Evolutionary conservation across 495 filamentous ascomycete species (phyloP).

Genomic region (Ramalina peruviana): DNA sequence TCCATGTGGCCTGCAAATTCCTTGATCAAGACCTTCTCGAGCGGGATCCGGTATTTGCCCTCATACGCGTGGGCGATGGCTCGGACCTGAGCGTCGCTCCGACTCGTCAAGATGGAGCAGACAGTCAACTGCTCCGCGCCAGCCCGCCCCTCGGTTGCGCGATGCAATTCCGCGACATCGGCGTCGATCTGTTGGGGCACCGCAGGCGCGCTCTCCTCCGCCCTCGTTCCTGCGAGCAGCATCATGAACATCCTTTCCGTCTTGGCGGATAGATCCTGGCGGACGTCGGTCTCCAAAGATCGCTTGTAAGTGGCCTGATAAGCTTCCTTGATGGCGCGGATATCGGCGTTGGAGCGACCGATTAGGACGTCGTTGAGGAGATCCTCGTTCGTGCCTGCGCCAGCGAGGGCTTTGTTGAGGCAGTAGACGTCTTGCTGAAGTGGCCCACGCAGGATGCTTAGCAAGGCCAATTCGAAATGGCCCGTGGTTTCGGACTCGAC

Average conservation of each 20-base stretch:
- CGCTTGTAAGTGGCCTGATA: conserved; percentile 52
- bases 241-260: conserved; percentile 70
- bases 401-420: conserved; percentile 52
- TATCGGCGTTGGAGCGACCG: conserved; percentile 68
- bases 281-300: conserved; percentile 53
- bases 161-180: conserved; percentile 59
- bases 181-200: conserved; percentile 53
- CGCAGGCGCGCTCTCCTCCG: conserved; percentile 62
- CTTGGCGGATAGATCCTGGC: conserved; percentile 67
- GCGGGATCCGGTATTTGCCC: conserved; percentile 43
- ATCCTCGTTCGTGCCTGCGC: conserved; percentile 73
- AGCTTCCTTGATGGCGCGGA: conserved; percentile 62
- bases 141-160: conserved; percentile 52
- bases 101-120: conserved; percentile 56
- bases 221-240: conserved; percentile 53
- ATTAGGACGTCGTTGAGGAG: conserved; percentile 78
- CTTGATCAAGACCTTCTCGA: conserved; percentile 60
- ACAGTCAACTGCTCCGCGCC: conserved; percentile 66
- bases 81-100: conserved; percentile 65
- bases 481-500: conserved; percentile 63
- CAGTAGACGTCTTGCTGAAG: conserved; percentile 53
- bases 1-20: conserved; percentile 92
- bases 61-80: conserved; percentile 63
- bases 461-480: conserved; percentile 54
- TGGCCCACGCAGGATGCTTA: conserved; percentile 64